These are phyloP conservation scores for Fraxinus velutina DNA, from an alignment of 305 asterid genomes.

Conservation along the genomic window DNA sequence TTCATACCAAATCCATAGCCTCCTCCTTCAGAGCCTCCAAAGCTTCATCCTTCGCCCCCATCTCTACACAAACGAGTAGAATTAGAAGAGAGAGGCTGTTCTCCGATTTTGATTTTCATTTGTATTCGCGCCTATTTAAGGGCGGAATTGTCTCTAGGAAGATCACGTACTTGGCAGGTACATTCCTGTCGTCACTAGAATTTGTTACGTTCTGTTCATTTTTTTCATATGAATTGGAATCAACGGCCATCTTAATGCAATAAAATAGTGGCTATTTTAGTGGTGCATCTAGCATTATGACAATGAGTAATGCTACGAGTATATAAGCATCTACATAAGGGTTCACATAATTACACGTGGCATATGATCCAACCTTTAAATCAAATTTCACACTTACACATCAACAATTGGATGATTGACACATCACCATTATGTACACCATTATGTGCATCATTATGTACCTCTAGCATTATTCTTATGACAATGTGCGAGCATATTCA, in stretches of 20 bases:
- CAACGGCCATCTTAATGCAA: neutral
- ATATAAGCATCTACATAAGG: too few species aligned
- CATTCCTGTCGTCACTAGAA: neutral
- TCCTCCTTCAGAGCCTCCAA: slow-evolving; percentile 68
- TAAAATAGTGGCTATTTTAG: too few species aligned
- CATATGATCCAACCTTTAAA: too few species aligned
- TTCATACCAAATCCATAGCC: slow-evolving; percentile 59
- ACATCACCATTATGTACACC: too few species aligned
- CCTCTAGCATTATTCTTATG: too few species aligned
- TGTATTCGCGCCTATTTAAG: neutral
- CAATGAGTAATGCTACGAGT: too few species aligned
- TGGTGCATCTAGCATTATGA: too few species aligned
- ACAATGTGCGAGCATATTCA: too few species aligned
- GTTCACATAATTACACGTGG: too few species aligned
- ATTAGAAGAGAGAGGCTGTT: neutral
- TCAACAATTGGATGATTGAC: too few species aligned
- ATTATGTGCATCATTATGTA: too few species aligned
- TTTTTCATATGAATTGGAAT: neutral
- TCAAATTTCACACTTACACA: too few species aligned
- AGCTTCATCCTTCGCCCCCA: slow-evolving; percentile 58
- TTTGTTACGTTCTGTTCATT: neutral
- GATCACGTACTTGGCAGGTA: slow-evolving; percentile 37
- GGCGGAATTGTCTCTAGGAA: slow-evolving; percentile 11
- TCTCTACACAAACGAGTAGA: slow-evolving; percentile 14
- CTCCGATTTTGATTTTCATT: neutral